Evolutionary conservation across 2,329 filamentous ascomycete species (phyloP).

Genomic region (Chalaropsis thielavioides): DNA sequence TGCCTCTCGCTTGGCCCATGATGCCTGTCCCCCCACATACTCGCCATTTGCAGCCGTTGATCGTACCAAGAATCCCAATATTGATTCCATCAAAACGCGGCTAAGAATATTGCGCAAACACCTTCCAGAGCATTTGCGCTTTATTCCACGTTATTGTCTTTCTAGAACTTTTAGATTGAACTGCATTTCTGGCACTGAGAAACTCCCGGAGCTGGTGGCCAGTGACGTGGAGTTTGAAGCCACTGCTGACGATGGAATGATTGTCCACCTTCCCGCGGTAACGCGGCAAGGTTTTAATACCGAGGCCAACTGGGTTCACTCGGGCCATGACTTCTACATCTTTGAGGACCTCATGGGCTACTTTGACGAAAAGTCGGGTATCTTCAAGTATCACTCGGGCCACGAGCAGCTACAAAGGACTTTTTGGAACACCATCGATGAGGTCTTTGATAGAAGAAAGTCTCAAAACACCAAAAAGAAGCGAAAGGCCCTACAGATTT

Average conservation of each 20-base stretch:
- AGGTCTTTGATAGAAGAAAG: background rate
- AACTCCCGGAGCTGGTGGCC: background rate
- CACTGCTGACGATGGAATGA: background rate
- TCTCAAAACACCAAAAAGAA: background rate
- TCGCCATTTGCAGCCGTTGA: background rate
- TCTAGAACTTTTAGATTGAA: background rate
- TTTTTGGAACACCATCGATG: background rate
- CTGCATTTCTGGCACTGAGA: background rate
- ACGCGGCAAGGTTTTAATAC: background rate
- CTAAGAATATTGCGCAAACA: background rate
- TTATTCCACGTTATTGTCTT: background rate
- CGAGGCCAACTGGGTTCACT: background rate
- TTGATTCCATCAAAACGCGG: background rate
- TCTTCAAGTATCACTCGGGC: conserved; percentile 1
- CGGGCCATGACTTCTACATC: conserved; percentile 5
- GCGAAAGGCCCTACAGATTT: background rate
- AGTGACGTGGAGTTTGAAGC: background rate
- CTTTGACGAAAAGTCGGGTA: background rate
- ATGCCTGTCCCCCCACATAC: background rate
- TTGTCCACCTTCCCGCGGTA: background rate
- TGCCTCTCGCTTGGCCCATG: background rate
- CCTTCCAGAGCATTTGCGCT: background rate
- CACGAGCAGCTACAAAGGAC: background rate
- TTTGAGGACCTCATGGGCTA: conserved; percentile 5
- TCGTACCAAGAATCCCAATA: background rate